phyloP scores from a whole-genome alignment of 139 green algal genomes.

The Trebouxia sp. region DNA sequence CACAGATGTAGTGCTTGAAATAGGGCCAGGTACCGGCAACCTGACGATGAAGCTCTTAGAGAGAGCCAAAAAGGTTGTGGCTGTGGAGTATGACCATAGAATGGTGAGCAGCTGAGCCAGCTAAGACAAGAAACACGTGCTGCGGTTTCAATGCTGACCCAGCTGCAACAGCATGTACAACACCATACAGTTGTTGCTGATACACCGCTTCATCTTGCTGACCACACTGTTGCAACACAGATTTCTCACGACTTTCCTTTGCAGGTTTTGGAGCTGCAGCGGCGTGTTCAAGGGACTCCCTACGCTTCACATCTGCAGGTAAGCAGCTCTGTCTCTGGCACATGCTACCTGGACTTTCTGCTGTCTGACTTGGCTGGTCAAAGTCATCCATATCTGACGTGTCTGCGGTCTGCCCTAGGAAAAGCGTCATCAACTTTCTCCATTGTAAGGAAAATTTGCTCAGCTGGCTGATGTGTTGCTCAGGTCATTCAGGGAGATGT shows the following conservation, averaged over 20 bases:
- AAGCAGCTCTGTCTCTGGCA: background rate
- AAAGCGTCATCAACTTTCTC: background rate
- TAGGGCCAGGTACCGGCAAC: conserved; percentile 97
- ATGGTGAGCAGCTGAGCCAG: conserved; percentile 77
- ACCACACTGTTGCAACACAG: background rate
- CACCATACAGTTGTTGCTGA: background rate
- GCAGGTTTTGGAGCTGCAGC: conserved; percentile 91
- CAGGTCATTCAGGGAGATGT: conserved; percentile 97
- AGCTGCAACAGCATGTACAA: background rate
- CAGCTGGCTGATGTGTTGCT: background rate
- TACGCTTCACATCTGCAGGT: conserved; percentile 76
- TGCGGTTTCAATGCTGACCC: background rate
- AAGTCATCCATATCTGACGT: too few relatives aligned
- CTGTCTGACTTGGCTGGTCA: background rate
- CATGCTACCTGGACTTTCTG: background rate
- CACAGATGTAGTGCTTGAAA: conserved; percentile 98
- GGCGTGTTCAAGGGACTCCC: conserved; percentile 89
- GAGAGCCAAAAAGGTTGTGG: conserved; percentile 93
- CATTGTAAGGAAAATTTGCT: background rate
- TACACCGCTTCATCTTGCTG: background rate
- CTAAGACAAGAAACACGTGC: background rate
- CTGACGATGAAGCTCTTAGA: conserved; percentile 97
- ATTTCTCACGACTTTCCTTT: background rate
- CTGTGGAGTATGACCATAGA: conserved; percentile 93
- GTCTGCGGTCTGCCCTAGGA: background rate